Conservation (phyloP, 2,329 filamentous ascomycete species). For the Rutstroemia sp. region DNA sequence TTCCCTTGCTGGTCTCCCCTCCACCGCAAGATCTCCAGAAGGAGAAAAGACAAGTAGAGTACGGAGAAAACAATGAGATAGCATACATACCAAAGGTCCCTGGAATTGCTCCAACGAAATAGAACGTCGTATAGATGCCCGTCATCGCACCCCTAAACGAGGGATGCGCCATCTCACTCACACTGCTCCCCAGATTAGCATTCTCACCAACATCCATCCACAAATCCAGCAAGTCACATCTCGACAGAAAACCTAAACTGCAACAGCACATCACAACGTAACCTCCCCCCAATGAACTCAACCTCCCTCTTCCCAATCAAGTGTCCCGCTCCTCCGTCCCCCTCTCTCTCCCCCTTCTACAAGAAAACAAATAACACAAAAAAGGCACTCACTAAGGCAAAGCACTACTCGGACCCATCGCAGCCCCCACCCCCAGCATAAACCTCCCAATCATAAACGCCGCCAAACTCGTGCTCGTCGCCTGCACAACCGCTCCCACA, state of each 20-base stretch:
- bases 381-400: constrained; percentile 1
- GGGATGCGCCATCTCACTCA: constrained; percentile 38
- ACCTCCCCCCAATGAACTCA: no score
- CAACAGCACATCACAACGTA: no score
- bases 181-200: constrained; percentile 29
- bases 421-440: constrained; percentile 38
- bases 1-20: neutral
- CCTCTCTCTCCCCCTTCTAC: no score
- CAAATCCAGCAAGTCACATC: neutral
- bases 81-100: constrained; percentile 9
- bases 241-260: no score
- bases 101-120: constrained; percentile 19
- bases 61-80: neutral
- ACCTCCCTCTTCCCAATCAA: no score
- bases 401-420: constrained; percentile 7
- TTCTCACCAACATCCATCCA: no score
- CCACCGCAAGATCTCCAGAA: no score
- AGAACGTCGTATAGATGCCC: constrained; percentile 23
- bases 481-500: constrained; percentile 17
- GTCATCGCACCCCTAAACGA: constrained; percentile 36
- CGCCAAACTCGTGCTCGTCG: constrained; percentile 23
- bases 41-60: no score
- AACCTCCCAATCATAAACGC: constrained; percentile 45
- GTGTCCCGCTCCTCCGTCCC: no score
- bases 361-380: no score